phyloP scores from a whole-genome alignment of 2,329 filamentous ascomycete genomes.

The Cladophialophora psammophila region DNA sequence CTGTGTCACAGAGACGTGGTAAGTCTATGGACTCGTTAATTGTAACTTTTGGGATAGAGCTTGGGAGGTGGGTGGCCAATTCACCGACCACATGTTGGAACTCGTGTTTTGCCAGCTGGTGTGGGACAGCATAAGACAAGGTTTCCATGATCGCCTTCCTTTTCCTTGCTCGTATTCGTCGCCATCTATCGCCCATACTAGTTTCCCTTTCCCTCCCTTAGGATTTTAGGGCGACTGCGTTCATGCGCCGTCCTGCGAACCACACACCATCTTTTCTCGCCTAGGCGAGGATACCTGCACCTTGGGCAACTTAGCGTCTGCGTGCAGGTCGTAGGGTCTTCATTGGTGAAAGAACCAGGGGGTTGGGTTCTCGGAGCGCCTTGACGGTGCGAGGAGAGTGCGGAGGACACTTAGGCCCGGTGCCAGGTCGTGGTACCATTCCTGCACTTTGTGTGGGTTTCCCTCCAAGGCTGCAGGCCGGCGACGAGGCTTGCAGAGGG shows the following conservation, averaged over 20 bases:
- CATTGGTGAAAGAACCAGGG: neutral
- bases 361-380: neutral
- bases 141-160: neutral
- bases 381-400: neutral
- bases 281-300: neutral
- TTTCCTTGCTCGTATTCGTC: neutral
- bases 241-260: neutral
- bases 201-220: neutral
- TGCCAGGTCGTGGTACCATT: neutral
- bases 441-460: neutral
- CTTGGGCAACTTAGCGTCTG: neutral
- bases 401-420: neutral
- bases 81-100: neutral
- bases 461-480: neutral
- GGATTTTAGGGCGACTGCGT: neutral
- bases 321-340: neutral
- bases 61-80: neutral
- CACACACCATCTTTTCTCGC: neutral
- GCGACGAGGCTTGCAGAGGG: neutral
- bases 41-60: neutral
- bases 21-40: neutral
- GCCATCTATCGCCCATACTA: neutral
- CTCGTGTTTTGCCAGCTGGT: neutral
- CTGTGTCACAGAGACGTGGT: conserved; percentile 2
- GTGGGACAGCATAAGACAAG: neutral